Base-by-base conservation (phyloP, 305 asterid species). In the Fraxinus sp. region DNA sequence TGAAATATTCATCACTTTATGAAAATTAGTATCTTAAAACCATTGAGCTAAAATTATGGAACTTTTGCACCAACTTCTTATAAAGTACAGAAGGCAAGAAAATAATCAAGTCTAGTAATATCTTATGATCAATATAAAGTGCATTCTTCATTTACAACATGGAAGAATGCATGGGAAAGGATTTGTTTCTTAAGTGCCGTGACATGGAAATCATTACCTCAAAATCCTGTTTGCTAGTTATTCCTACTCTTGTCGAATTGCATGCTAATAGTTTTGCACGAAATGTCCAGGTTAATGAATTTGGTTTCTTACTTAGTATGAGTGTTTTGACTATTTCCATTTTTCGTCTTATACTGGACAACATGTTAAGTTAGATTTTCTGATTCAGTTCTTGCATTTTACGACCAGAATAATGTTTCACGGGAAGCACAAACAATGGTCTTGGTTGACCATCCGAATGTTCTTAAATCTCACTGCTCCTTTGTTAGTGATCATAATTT, bases 391-490 rank as follows among this genome's bases (percentile, higher is more conserved):
- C 66, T 90, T 73, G 79, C 87, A 26, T 84, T 77, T 80, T 74
- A 75, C 80, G 70, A 79, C 74, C 93, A 97, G 99, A 93, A 87
- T 87, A 93, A 92, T 78, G 86, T 97, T 88, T 93, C 94, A 68
- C 91, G 99, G 41, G 99, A 97, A 91, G 97, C 96, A 70, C 99
- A 93, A 85, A 93, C 96, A 2, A 97, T 95, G 99, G 91, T 91
- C 84, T 91, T 95, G 85, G 92, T 97, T 83, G 98, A 97, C 84
- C 99, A 97, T 82, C 97, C 97, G 75, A 94, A 93, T 86, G 98
- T 97, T 87, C 91, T 97, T 46, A 94, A 93, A 84, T 91, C 99
- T 20, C 94, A 93, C 79, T 97, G 99, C 84, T 97, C 99, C 39
- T 97, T 95, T 78, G 98, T 95, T 71, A 88, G 88, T 79, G 98